Percentiles rank a stretch among this genome's conserved stretches.
These are phyloP conservation scores for Ambrosiella beaveri DNA, from an alignment of 2,329 filamentous ascomycete species.

Conservation along the genomic window DNA sequence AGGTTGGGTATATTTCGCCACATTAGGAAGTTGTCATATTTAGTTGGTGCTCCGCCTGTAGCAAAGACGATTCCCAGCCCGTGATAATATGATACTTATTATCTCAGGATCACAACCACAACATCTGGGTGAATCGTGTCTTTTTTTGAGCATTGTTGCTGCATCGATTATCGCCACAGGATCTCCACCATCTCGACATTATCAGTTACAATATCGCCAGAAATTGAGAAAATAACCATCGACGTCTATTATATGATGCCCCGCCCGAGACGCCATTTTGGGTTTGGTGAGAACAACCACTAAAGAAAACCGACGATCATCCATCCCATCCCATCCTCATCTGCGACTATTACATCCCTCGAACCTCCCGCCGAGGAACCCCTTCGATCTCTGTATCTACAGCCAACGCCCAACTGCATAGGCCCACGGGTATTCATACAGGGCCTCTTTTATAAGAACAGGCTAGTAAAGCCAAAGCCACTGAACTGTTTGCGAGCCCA, in stretches of 20 bases:
- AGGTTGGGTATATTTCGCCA: no score
- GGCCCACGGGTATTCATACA: neutral
- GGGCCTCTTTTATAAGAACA: neutral
- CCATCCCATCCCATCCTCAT: neutral
- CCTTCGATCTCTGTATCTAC: neutral
- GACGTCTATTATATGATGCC: neutral
- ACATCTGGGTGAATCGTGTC: no score
- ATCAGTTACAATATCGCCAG: no score
- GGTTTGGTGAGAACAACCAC: neutral
- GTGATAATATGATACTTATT: no score
- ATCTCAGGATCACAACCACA: no score
- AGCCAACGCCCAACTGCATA: neutral
- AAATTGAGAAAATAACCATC: no score
- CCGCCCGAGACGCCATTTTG: neutral
- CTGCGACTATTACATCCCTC: constrained; percentile 3
- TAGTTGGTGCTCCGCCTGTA: no score
- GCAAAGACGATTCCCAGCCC: no score
- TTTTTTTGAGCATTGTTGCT: no score
- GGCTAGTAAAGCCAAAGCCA: neutral
- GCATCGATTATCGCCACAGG: no score
- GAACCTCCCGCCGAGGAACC: neutral
- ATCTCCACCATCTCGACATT: no score
- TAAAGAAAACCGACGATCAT: neutral
- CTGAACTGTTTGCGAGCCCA: neutral
- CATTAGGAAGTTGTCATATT: no score